These are phyloP conservation scores for Aphanomyces astaci DNA, from an alignment of 352 stramenopile species.

Conservation along the genomic window DNA sequence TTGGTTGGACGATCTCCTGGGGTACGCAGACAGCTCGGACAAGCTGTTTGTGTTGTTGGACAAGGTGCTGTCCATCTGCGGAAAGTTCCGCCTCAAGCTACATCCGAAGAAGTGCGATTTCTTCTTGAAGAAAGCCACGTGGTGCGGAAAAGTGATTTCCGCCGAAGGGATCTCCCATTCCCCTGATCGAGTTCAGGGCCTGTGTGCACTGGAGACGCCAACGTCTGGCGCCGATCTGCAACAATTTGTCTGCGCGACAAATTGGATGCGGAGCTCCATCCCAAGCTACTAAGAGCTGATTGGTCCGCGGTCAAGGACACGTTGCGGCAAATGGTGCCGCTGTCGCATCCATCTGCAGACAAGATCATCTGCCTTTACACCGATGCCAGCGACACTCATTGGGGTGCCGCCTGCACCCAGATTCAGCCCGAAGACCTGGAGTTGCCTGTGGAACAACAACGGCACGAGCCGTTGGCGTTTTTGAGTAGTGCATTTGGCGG, in stretches of 20 bases:
- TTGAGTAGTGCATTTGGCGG: too few relatives aligned
- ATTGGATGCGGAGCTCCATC: too few relatives aligned
- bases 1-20: slow-evolving; percentile 32
- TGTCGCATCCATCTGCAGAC: too few relatives aligned
- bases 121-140: slow-evolving; percentile 23
- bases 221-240: slow-evolving; percentile 27
- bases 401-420: too few relatives aligned
- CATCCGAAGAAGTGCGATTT: slow-evolving; percentile 25
- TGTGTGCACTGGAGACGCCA: slow-evolving; percentile 22
- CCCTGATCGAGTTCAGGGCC: slow-evolving; percentile 22
- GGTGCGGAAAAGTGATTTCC: slow-evolving; percentile 24
- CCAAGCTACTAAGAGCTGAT: slow-evolving; percentile 27
- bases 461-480: too few relatives aligned
- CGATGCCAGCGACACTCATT: too few relatives aligned
- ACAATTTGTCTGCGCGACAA: slow-evolving; percentile 29
- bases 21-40: neutral
- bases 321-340: slow-evolving; percentile 3
- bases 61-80: slow-evolving; percentile 1
- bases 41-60: slow-evolving; percentile 23
- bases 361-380: too few relatives aligned
- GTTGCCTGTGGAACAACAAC: too few relatives aligned
- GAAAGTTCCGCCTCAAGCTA: slow-evolving; percentile 24
- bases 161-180: slow-evolving; percentile 11
- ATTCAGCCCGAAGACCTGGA: too few relatives aligned
- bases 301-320: slow-evolving; percentile 17